These are phyloP conservation scores for Nitzschia sp. DNA, from an alignment of 108 stramenopile species.

Conservation along the genomic window DNA sequence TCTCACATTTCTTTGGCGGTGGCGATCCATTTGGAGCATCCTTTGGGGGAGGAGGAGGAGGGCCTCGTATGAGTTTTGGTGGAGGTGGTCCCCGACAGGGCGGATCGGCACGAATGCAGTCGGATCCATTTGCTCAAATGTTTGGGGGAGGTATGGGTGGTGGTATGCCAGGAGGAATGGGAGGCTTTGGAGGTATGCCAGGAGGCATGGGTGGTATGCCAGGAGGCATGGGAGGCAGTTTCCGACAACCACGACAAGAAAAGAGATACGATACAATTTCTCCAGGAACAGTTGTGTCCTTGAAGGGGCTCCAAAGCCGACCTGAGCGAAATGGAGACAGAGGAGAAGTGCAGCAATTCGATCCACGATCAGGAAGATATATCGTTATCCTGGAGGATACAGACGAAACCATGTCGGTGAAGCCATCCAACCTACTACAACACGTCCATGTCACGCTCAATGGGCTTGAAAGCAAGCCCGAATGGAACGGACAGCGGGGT, in stretches of 20 bases:
- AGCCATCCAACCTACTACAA: slow-evolving; percentile 76
- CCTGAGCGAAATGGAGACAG: slow-evolving; percentile 83
- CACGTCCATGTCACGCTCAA: slow-evolving; percentile 82
- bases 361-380: slow-evolving; percentile 65
- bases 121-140: slow-evolving; percentile 41
- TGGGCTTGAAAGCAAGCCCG: slow-evolving; percentile 76
- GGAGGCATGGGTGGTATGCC: slow-evolving; percentile 47
- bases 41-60: slow-evolving; percentile 60
- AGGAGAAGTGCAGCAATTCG: slow-evolving; percentile 70
- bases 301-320: slow-evolving; percentile 71
- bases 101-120: slow-evolving; percentile 12
- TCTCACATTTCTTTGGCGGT: slow-evolving; percentile 78
- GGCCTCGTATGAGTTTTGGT: slow-evolving; percentile 41
- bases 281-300: slow-evolving; percentile 74
- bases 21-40: slow-evolving; percentile 83
- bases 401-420: slow-evolving; percentile 80
- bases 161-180: slow-evolving; percentile 25
- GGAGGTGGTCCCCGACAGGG: slow-evolving; percentile 41
- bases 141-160: slow-evolving; percentile 57
- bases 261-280: slow-evolving; percentile 81
- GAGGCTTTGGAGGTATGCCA: slow-evolving; percentile 18
- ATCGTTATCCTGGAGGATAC: slow-evolving; percentile 79
- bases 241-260: slow-evolving; percentile 31
- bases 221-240: slow-evolving; percentile 35
- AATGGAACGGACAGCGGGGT: slow-evolving; percentile 74